These are phyloP conservation scores for Rhizoclosmatium sp. DNA, from an alignment of 192 early-diverging fungal species.

Conservation along the genomic window DNA sequence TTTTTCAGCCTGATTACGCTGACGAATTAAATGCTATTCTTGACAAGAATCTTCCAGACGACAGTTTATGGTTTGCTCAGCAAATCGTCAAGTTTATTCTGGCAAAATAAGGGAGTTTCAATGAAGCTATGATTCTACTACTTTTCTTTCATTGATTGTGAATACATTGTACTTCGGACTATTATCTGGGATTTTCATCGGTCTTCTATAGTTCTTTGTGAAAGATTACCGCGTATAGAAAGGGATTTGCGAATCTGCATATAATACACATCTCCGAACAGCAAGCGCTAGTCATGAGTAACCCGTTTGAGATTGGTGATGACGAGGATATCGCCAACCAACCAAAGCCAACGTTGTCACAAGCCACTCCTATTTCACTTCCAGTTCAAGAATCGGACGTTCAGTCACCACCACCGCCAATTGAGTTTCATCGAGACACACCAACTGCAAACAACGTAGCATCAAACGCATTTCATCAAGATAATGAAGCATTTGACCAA, in stretches of 20 bases:
- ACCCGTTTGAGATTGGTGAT: constrained; percentile 17
- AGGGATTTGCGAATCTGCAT: no score
- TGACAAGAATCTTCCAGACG: not conserved
- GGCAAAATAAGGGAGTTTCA: not conserved
- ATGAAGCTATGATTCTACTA: not conserved
- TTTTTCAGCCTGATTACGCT: constrained; percentile 18
- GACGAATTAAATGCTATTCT: not conserved
- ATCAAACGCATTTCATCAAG: no score
- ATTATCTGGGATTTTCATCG: no score
- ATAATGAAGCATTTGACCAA: no score
- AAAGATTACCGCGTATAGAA: no score
- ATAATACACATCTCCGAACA: no score
- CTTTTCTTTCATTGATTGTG: no score
- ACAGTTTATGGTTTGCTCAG: constrained; percentile 27
- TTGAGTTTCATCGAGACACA: not conserved
- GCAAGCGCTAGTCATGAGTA: not conserved
- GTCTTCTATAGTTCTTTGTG: no score
- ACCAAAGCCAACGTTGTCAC: not conserved
- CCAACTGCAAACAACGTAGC: no score
- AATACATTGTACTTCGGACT: no score
- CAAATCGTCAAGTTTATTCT: constrained; percentile 10
- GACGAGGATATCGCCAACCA: not conserved
- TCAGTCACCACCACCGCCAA: not conserved
- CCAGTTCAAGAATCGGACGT: not conserved
- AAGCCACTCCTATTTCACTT: not conserved